Base-by-base conservation (phyloP, 129 eudicot genomes). In the Tagetes erecta region DNA sequence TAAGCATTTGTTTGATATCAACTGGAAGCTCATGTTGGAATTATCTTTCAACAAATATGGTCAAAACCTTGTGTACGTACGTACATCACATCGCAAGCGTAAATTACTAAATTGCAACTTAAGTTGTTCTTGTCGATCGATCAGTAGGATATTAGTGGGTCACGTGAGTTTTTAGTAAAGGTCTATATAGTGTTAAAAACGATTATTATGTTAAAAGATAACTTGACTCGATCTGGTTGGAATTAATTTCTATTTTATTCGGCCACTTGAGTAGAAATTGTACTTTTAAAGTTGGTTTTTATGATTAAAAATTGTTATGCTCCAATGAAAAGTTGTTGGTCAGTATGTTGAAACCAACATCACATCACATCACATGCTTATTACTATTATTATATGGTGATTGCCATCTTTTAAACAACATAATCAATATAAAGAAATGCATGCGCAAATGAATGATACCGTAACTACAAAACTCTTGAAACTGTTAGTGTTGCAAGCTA, bases 341-440 rank as follows among this genome's bases (percentile, higher is more conserved):
- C 78, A 37, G 60, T 52, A 20, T 20, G 27, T 63, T 52, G 73
- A 64, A 12, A 55, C 72, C 52, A 79, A 79, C 72, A 79, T 78
- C 55, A 71, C 39, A 79, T 78, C 55, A 71, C 39, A 50, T 42
- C 39, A 36, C 30, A 47, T 51, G 33, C 39, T 5, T 46, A 44
- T 77, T 70, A 73, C 82, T 56, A 79, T 79, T 79, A 66, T 72
- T 72, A 79, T 79, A 79, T 65, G 55, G 12, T 73, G 78, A 72
- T 73, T 79, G 68, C 39, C 45, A 56, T 64, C 83, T 65, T 79
- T 79, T 55, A 5, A 72, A 45, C 78, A 79, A 64, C 78, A 8
- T 79, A 72, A 79, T 79, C 74, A 72, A 72, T 72, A 68, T 79
- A 73, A 79, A 79, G 3, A 64, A 79, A 79, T 66, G 83, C 83